phyloP scores from a whole-genome alignment of 345 rosid species.

The Hibiscus tridactylites region DNA sequence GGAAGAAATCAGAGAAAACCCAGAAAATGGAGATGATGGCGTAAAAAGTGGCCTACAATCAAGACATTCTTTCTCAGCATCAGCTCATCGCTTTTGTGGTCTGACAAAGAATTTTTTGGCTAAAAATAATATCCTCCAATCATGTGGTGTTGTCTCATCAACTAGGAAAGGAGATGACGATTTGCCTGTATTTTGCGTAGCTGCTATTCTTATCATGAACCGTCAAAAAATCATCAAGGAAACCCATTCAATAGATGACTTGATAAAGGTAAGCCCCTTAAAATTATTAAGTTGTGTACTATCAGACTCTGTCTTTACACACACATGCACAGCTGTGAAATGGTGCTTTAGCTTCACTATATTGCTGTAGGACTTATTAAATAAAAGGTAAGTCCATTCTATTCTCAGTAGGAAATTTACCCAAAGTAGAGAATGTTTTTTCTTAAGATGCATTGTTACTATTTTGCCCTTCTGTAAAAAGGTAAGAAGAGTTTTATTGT shows the following conservation, averaged over 20 bases:
- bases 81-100: slow-evolving; percentile 63
- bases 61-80: slow-evolving; percentile 30
- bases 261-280: slow-evolving; percentile 66
- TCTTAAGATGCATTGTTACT: neutral
- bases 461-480: neutral
- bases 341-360: too few relatives aligned
- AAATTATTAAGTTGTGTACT: neutral
- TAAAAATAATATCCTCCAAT: slow-evolving; percentile 46
- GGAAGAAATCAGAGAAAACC: slow-evolving; percentile 32
- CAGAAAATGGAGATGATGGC: slow-evolving; percentile 31
- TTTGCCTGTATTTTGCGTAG: slow-evolving; percentile 86
- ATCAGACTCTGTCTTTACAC: neutral
- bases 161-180: slow-evolving; percentile 54
- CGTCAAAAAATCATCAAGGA: slow-evolving; percentile 79
- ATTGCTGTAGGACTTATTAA: too few relatives aligned
- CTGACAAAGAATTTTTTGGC: slow-evolving; percentile 64
- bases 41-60: slow-evolving; percentile 31
- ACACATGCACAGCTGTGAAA: neutral
- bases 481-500: neutral
- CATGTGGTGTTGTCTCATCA: slow-evolving; percentile 39
- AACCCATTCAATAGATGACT: slow-evolving; percentile 77
- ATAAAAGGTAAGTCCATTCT: neutral
- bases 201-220: slow-evolving; percentile 78
- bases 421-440: neutral
- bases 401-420: neutral